phyloP scores from a whole-genome alignment of 1,284 basidiomycete genomes.

The Pseudozyma tsukubaensis region DNA sequence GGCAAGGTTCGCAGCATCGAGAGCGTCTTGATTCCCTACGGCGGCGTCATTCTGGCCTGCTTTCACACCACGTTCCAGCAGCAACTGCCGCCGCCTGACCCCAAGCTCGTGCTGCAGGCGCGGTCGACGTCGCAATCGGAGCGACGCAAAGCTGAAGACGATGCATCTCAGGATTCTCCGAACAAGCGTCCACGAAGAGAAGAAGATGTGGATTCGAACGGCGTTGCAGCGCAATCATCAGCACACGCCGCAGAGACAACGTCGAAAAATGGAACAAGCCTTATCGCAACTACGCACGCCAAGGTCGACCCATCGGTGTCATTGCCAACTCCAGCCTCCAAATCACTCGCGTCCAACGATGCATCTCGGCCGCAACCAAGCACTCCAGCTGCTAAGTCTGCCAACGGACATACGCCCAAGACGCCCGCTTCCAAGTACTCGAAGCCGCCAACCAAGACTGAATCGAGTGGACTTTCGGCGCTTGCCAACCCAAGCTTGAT shows the following conservation, averaged over 20 bases:
- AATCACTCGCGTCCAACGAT: not conserved
- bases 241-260: not conserved
- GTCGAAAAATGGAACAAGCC: too few relatives aligned
- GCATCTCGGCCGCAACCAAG: not conserved
- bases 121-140: constrained; percentile 16
- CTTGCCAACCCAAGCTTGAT: constrained; percentile 35
- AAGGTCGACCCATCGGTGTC: too few relatives aligned
- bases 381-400: constrained; percentile 5
- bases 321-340: not conserved
- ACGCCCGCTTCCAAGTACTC: constrained; percentile 13
- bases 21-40: constrained; percentile 93
- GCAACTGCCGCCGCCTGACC: constrained; percentile 36
- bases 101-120: constrained; percentile 32
- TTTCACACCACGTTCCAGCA: constrained; percentile 69
- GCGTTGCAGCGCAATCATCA: not conserved
- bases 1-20: constrained; percentile 77
- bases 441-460: constrained; percentile 21
- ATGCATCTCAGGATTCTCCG: constrained; percentile 14
- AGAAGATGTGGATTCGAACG: not conserved
- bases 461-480: constrained; percentile 20
- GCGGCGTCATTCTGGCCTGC: constrained; percentile 73
- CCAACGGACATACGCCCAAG: constrained; percentile 26
- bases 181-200: constrained; percentile 32
- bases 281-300: too few relatives aligned
- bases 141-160: constrained; percentile 34